Base-by-base conservation (phyloP, 2,329 filamentous ascomycete genomes). In the Arthrobotrys musiformis region DNA sequence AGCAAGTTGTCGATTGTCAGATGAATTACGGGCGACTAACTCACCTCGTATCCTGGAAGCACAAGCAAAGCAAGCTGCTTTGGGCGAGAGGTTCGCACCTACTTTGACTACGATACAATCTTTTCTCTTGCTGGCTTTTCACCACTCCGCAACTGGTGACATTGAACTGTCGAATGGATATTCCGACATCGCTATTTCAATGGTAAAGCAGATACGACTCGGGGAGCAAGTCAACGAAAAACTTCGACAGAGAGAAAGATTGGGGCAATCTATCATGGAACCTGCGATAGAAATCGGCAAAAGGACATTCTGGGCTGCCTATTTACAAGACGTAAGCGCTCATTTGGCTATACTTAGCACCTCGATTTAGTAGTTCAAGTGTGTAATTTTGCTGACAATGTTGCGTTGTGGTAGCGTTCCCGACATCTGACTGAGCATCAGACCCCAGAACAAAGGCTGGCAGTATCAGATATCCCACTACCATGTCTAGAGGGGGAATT, bases 221-320 rank as follows among this genome's bases (percentile, higher is more conserved):
- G 66, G 73, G n/a, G 73, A 77, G 42, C 73, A 77, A 30, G 66
- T 77, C 26, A 77, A 62, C 30, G 73, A 77, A 8, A 77, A 70
- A 22, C 56, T 77, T 30, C 37, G 64, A 30, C 73, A 77, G 50
- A 77, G 60, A 13, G 73, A 77, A 66, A 63, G 60, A 22, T 40
- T 70, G 15, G 73, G 66, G 5, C 73, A 66, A 42, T 54, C 58
- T 19, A 60, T 24, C 7, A 70, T 77, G 37, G 73, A 77, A 13
- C 73, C 73, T n/a, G 73, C 73, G 1, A 46, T 77, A 26, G 73
- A 77, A 70, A 77, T 77, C 28, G 73, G 73, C 60, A 77, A 77
- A 56, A 70, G 73, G 24, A 77, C 73, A 19, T 77, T 70, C 24
- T 77, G 73, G 73, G 64, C 73, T 8, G 73, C 73, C 4, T 77